Conservation (phyloP, 805 yeast genomes). For the Saturnispora saitoi region DNA sequence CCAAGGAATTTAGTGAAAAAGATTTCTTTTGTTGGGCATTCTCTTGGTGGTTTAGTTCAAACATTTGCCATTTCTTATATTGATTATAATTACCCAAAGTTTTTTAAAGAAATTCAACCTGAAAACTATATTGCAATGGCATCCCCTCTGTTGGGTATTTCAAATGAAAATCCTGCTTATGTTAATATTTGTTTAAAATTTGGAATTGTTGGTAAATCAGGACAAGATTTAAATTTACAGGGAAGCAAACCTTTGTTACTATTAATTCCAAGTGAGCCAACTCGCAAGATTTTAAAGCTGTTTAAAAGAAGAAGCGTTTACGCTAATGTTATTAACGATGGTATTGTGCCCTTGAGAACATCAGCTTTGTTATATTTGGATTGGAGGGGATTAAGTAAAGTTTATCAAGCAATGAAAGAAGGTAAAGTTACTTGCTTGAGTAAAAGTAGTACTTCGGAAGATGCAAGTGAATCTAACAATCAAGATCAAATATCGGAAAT, state of each 20-base stretch:
- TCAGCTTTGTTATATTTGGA: constrained; percentile 80
- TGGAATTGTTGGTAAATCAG: constrained; percentile 89
- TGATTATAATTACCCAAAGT: constrained; percentile 55
- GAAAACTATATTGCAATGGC: constrained; percentile 78
- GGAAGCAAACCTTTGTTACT: constrained; percentile 58
- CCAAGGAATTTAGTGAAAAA: constrained; percentile 24
- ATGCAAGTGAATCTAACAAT: neutral
- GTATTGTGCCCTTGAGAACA: constrained; percentile 90
- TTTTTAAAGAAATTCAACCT: constrained; percentile 61
- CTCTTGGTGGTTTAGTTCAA: constrained; percentile 88
- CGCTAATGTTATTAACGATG: constrained; percentile 88
- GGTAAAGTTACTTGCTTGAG: constrained; percentile 11
- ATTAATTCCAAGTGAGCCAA: constrained; percentile 67
- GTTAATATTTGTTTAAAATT: constrained; percentile 77
- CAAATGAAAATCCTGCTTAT: constrained; percentile 79
- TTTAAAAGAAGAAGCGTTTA: constrained; percentile 73
- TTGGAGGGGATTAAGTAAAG: constrained; percentile 63
- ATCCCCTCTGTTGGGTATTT: constrained; percentile 80
- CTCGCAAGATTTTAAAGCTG: constrained; percentile 49
- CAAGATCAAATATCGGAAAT: constrained; percentile 21
- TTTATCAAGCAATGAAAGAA: constrained; percentile 26
- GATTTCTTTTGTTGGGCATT: constrained; percentile 87
- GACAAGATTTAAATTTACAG: constrained; percentile 74
- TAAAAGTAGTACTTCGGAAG: neutral
- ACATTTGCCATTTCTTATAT: constrained; percentile 84